phyloP scores from a whole-genome alignment of 1,284 basidiomycete species.

The Ganoderma lingzhi region DNA sequence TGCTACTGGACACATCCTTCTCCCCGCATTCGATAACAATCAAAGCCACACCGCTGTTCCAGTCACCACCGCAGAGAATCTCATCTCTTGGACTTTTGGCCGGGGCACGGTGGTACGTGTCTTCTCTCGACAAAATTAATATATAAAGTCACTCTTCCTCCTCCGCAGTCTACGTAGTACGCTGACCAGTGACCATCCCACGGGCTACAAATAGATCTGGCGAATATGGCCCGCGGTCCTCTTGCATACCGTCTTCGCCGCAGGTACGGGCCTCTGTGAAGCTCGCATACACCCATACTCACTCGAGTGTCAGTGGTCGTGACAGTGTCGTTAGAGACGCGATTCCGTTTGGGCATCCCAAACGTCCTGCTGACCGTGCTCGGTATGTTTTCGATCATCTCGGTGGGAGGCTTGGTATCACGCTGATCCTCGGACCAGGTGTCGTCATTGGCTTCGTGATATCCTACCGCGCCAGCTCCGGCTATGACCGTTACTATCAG shows the following conservation, averaged over 20 bases:
- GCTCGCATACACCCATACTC: no score
- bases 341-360: background rate
- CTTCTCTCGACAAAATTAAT: background rate
- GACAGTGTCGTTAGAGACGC: background rate
- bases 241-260: conserved; percentile 65
- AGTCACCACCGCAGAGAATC: conserved; percentile 19
- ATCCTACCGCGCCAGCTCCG: conserved; percentile 46
- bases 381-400: background rate
- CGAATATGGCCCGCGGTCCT: conserved; percentile 73
- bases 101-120: conserved; percentile 61
- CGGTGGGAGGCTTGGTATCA: background rate
- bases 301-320: conserved; percentile 47
- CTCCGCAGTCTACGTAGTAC: background rate
- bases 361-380: background rate
- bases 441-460: conserved; percentile 1
- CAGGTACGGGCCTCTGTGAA: conserved; percentile 43
- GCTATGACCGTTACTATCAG: conserved; percentile 72
- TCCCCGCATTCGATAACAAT: conserved; percentile 24
- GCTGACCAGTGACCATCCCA: conserved; percentile 11
- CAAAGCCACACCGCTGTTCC: conserved; percentile 16
- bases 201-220: conserved; percentile 54
- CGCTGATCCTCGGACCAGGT: background rate
- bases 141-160: conserved; percentile 4
- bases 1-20: conserved; percentile 25
- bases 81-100: conserved; percentile 67